Evolutionary conservation across 768 basidiomycete species (phyloP).

Genomic region (Termitomyces sp.): DNA sequence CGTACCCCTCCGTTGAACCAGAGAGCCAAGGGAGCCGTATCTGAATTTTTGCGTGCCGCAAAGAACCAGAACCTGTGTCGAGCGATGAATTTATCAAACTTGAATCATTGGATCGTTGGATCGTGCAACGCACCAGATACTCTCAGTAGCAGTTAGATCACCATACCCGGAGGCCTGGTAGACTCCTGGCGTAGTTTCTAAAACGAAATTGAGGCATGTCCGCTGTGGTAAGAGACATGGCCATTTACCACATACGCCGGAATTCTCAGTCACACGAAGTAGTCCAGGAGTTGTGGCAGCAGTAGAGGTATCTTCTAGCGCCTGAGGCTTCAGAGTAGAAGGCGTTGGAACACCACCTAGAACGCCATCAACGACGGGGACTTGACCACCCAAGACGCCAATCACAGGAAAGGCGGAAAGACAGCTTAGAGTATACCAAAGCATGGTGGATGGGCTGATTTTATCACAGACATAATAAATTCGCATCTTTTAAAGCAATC

Average conservation of each 20-base stretch:
- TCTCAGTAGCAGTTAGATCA: constrained; percentile 50
- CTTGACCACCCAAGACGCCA: constrained; percentile 27
- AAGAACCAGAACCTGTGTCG: constrained; percentile 63
- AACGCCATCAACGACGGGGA: constrained; percentile 46
- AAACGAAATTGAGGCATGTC: not conserved
- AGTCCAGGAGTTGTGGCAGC: constrained; percentile 33
- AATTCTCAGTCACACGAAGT: constrained; percentile 54
- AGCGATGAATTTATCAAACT: not conserved
- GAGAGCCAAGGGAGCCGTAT: constrained; percentile 55
- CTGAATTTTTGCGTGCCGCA: constrained; percentile 54
- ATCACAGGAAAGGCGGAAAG: constrained; percentile 2
- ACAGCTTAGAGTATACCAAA: constrained; percentile 1
- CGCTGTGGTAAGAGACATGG: not conserved
- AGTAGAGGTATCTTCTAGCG: constrained; percentile 14
- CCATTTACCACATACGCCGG: constrained; percentile 50
- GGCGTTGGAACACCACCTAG: constrained; percentile 38
- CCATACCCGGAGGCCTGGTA: constrained; percentile 62
- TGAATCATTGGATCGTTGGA: not conserved
- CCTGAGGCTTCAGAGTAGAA: constrained; percentile 10
- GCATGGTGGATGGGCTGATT: not conserved
- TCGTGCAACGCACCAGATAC: constrained; percentile 40
- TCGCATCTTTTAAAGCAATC: constrained; percentile 1
- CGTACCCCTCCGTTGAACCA: constrained; percentile 65
- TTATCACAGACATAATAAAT: not conserved
- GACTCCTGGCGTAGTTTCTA: constrained; percentile 58